Conservation (phyloP, 805 yeast species). For the Wickerhamia fluorescens region DNA sequence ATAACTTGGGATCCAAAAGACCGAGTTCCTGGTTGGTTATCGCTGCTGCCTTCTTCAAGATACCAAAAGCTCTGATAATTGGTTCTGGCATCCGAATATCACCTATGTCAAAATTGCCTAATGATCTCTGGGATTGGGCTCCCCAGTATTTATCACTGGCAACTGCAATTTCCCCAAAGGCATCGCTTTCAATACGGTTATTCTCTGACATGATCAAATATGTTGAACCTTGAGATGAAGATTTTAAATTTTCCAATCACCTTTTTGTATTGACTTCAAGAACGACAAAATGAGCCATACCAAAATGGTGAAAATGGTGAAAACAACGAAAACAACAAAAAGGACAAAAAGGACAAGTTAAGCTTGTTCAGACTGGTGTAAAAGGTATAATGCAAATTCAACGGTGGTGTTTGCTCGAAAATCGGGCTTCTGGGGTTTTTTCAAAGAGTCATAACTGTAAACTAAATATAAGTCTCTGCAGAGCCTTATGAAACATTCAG, state of each 20-base stretch:
- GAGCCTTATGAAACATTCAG: too few relatives aligned
- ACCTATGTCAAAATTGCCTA: slow-evolving; percentile 32
- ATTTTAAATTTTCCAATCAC: too few relatives aligned
- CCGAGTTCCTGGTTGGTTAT: slow-evolving; percentile 29
- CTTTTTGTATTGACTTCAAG: too few relatives aligned
- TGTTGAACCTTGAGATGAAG: slow-evolving; percentile 1
- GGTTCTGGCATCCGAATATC: slow-evolving; percentile 31
- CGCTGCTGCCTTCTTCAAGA: slow-evolving; percentile 34
- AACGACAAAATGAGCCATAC: too few relatives aligned
- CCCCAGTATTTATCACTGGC: slow-evolving; percentile 31
- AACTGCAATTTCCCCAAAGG: slow-evolving; percentile 32
- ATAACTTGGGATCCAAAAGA: slow-evolving; percentile 23
- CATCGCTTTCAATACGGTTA: slow-evolving; percentile 23
- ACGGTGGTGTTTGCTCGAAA: too few relatives aligned
- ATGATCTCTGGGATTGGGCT: slow-evolving; percentile 33
- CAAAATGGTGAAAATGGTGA: too few relatives aligned
- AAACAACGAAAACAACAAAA: too few relatives aligned
- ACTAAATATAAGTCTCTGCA: too few relatives aligned
- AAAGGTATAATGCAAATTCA: not conserved
- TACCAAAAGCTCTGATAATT: slow-evolving; percentile 28
- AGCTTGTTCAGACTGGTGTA: not conserved
- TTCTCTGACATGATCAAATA: too few relatives aligned
- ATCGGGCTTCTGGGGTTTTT: too few relatives aligned
- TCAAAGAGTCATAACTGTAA: too few relatives aligned
- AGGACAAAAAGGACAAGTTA: too few relatives aligned